These are phyloP conservation scores for Trametes villosa DNA, from an alignment of 768 basidiomycete genomes.

Conservation along the genomic window DNA sequence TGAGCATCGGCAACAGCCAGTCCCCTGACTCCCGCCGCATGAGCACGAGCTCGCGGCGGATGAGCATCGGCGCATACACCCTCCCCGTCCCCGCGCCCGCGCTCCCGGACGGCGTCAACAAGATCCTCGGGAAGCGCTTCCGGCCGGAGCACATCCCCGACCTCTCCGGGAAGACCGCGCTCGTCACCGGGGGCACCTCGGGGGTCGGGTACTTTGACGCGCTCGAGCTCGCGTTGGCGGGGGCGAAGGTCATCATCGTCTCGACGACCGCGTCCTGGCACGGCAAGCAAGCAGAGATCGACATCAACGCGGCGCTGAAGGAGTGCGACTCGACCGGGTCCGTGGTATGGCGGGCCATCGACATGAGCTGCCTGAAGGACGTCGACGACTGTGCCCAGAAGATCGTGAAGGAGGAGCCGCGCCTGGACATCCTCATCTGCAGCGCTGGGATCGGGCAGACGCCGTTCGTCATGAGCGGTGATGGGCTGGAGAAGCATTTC, in stretches of 20 bases:
- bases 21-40: slow-evolving; percentile 2
- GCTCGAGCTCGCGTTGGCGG: slow-evolving; percentile 31
- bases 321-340: slow-evolving; percentile 25
- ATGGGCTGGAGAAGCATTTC: slow-evolving; percentile 33
- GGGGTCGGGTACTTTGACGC: slow-evolving; percentile 37
- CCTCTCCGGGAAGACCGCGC: slow-evolving; percentile 30
- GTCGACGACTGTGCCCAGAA: slow-evolving; percentile 30
- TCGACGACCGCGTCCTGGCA: slow-evolving; percentile 32
- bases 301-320: slow-evolving; percentile 32
- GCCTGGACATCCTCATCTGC: slow-evolving; percentile 34
- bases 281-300: slow-evolving; percentile 30
- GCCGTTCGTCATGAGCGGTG: slow-evolving; percentile 28
- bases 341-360: slow-evolving; percentile 28
- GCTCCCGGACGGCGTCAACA: not conserved
- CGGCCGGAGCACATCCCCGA: slow-evolving; percentile 32
- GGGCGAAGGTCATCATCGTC: slow-evolving; percentile 34
- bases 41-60: slow-evolving; percentile 1
- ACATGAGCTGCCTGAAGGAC: slow-evolving; percentile 27
- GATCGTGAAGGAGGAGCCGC: slow-evolving; percentile 21
- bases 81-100: slow-evolving; percentile 7
- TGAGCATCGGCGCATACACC: slow-evolving; percentile 15
- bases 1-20: not conserved
- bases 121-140: slow-evolving; percentile 28
- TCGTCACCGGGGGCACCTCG: slow-evolving; percentile 33
- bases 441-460: slow-evolving; percentile 34